phyloP scores from a whole-genome alignment of 2,329 filamentous ascomycete genomes.

The Reticulascus tulasneorum region DNA sequence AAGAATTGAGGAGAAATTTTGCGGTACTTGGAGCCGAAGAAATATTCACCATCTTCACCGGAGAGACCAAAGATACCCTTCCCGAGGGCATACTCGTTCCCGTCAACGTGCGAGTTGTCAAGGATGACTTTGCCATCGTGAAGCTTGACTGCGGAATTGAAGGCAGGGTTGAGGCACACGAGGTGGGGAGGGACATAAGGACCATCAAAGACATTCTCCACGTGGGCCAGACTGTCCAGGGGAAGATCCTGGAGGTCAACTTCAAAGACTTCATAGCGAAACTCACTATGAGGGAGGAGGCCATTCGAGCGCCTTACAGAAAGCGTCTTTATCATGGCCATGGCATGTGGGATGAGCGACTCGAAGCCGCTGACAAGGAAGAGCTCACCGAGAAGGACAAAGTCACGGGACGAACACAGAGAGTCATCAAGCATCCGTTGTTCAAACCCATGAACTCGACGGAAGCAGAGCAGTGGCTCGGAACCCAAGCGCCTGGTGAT shows the following conservation, averaged over 20 bases:
- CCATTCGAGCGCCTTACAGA: constrained; percentile 68
- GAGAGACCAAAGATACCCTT: constrained; percentile 81
- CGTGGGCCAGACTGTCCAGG: constrained; percentile 78
- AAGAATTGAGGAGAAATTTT: constrained; percentile 85
- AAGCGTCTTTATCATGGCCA: constrained; percentile 67
- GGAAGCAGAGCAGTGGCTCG: constrained; percentile 90
- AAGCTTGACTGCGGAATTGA: constrained; percentile 94
- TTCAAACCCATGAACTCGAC: constrained; percentile 91
- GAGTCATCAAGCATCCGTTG: constrained; percentile 96
- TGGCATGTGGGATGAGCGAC: constrained; percentile 81
- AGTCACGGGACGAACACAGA: constrained; percentile 76
- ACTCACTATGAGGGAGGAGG: constrained; percentile 78
- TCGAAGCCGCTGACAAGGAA: constrained; percentile 79
- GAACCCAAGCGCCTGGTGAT: constrained; percentile 79
- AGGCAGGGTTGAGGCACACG: constrained; percentile 76
- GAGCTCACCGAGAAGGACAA: constrained; percentile 83
- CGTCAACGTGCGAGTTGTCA: constrained; percentile 81
- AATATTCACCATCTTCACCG: constrained; percentile 94
- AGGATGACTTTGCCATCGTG: constrained; percentile 88
- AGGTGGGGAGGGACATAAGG: constrained; percentile 71
- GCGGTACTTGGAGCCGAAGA: constrained; percentile 66
- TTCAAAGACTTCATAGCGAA: constrained; percentile 80
- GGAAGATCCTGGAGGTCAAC: constrained; percentile 84
- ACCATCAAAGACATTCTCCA: constrained; percentile 72
- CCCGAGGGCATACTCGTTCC: constrained; percentile 89